Evolutionary conservation across 176 grass and related monocot species (phyloP), one percentile per base, ranked within the genome.

Genomic region (Hordeum marinum): DNA sequence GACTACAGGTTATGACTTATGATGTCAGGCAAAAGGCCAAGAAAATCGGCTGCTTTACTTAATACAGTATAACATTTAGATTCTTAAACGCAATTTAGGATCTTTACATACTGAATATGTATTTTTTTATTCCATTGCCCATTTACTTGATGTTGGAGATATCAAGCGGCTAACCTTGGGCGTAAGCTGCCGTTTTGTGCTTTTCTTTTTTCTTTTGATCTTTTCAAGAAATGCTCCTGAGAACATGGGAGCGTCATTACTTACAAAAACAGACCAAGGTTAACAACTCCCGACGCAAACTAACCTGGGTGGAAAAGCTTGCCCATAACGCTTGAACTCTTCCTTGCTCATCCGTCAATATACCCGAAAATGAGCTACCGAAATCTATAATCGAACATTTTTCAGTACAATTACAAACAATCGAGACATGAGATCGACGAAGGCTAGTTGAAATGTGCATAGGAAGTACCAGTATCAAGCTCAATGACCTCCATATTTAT

Each of bases 401-500:
- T 61, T 61, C n/a, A 68, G 57, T 66, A 80, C 59, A 85, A 75
- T 50, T 77, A 26, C 14, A 0, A 43, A 37, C 85, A 65, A 46
- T 26, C 46, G 14, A 26, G 64, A 79, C 57, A 79, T 39, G 7
- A 69, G 32, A 87, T 25, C 13, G 40, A 52, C 20, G 15, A 52
- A 55, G 34, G 14, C 41, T 52, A 41, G 7, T 55, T 84, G 24
- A 76, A 60, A 65, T 46, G 43, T 85, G 59, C 7, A 24, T 17
- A 88, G 78, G 72, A 80, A 78, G 65, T 91, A 96, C 97, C 97
- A 61, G 97, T 99, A 90, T 99, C 97, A 10, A 99, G 90, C 78
- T 99, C 97, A 89, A 99, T 89, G 31, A 99, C 97, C 83, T 99
- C 97, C 97, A 99, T 99, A 85, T 99, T 99, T 79, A 90, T 96